A percentile compares a stretch with the other conserved stretches of the same genome.
These are phyloP conservation scores for Harrya chromipes DNA, from an alignment of 768 basidiomycete species.

Conservation along the genomic window DNA sequence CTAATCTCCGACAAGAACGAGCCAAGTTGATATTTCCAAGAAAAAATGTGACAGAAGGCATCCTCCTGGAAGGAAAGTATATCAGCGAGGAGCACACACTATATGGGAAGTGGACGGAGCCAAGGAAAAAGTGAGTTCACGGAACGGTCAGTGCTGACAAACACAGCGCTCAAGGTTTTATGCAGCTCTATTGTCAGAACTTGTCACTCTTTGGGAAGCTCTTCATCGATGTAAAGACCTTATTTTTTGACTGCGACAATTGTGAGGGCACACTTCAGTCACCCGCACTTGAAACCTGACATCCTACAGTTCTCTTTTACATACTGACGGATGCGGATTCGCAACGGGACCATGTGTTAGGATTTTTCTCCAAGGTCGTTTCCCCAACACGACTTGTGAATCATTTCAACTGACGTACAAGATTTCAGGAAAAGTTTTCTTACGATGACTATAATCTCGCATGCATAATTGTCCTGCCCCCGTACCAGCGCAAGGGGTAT, in stretches of 20 bases:
- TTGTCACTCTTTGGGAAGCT: constrained; percentile 94
- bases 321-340: constrained; percentile 83
- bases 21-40: constrained; percentile 36
- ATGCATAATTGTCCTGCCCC: constrained; percentile 93
- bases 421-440: constrained; percentile 79
- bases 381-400: neutral
- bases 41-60: constrained; percentile 62
- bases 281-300: neutral
- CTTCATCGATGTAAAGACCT: constrained; percentile 98
- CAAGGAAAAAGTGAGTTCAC: constrained; percentile 62
- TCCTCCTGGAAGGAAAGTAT: constrained; percentile 89
- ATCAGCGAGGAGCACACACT: constrained; percentile 81
- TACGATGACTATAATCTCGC: constrained; percentile 98
- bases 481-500: constrained; percentile 84
- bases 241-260: constrained; percentile 88
- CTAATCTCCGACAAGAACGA: constrained; percentile 2
- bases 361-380: constrained; percentile 63
- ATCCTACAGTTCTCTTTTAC: constrained; percentile 72
- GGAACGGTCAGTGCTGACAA: neutral
- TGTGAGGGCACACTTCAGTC: constrained; percentile 45
- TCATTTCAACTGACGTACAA: neutral
- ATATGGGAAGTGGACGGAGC: constrained; percentile 98
- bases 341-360: constrained; percentile 75
- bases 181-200: constrained; percentile 93
- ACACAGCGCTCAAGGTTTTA: neutral